phyloP scores from a whole-genome alignment of 768 basidiomycete genomes.

The Rhizopogon vulgaris region DNA sequence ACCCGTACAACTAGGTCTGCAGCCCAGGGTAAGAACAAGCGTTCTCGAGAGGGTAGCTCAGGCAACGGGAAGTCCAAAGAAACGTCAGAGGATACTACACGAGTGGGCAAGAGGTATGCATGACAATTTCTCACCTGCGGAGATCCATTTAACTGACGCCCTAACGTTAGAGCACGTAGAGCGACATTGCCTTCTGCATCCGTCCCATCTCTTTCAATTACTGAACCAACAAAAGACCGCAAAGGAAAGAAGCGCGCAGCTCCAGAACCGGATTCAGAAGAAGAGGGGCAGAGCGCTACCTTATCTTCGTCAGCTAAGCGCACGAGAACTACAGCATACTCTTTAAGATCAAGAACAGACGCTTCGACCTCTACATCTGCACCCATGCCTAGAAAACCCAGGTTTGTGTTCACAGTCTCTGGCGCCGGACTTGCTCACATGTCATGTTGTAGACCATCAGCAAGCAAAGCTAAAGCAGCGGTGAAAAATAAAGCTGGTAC shows the following conservation, averaged over 20 bases:
- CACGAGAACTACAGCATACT: constrained; percentile 54
- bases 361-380: constrained; percentile 33
- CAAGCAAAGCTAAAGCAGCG: constrained; percentile 54
- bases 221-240: constrained; percentile 67
- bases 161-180: constrained; percentile 50
- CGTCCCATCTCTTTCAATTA: constrained; percentile 52
- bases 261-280: constrained; percentile 63
- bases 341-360: constrained; percentile 55
- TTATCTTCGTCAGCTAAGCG: constrained; percentile 55
- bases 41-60: constrained; percentile 42
- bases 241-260: constrained; percentile 94
- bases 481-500: constrained; percentile 52
- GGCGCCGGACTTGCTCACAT: constrained; percentile 7
- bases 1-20: constrained; percentile 36
- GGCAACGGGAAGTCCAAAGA: constrained; percentile 66
- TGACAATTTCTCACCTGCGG: constrained; percentile 12
- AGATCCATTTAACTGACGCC: constrained; percentile 17
- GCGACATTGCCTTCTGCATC: constrained; percentile 37
- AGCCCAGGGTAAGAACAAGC: constrained; percentile 36
- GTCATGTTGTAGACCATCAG: constrained; percentile 33
- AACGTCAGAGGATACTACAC: constrained; percentile 42
- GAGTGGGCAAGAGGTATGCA: constrained; percentile 59
- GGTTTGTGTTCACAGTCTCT: constrained; percentile 32
- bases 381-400: constrained; percentile 74
- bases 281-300: constrained; percentile 46